Base-by-base conservation (phyloP, 768 basidiomycete species). In the Naganishia vaughanmartiniae region DNA sequence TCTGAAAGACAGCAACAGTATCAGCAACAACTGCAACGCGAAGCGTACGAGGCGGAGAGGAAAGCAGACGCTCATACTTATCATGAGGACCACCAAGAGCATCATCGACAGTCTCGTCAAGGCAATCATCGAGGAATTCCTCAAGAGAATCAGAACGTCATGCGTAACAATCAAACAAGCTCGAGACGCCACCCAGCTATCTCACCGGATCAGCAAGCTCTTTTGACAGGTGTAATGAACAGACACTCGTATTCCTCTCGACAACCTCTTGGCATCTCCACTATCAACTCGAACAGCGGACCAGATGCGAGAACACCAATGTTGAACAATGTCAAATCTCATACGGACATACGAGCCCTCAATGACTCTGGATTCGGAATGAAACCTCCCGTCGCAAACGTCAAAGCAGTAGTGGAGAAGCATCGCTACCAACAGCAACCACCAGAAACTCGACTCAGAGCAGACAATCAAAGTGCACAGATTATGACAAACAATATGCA, bases 281-380 rank as follows among this genome's bases (percentile, higher is more conserved):
- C n/a, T 26, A 42, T 9, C 24, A 45, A 63, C 36, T 28, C 39
- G 42, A 42, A 63, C 42, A 39, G 2, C 15, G 42, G 42, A 24
- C 26, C 5, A 39, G 42, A 14, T 19, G 17, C 42, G 9, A 63
- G 39, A 63, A 63, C 60, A 26, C 60, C 60, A 15, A 26, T 26
- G 39, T 45, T 63, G 60, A 30, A 17, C 30, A 42, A 24, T 30
- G 33, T 19, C n/a, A 63, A 63, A 45, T 63, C 60, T 3, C 36
- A 45, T 36, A 30, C 60, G 4, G 60, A 63, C 17, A 63, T 63
- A 19, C 30, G 60, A 45, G 60, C 60, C 2, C 11, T 63, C 9
- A 63, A 63, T 21, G 60, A 63, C 24, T 63, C 60, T 63, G 60
- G 60, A 4, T 63, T 63, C 46, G 60, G 60, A 24, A 63, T 63